A percentile compares a stretch with the other conserved stretches of the same genome.
Evolutionary conservation across 805 yeast genomes (phyloP).

Genomic region (Kuraishia piskuri): DNA sequence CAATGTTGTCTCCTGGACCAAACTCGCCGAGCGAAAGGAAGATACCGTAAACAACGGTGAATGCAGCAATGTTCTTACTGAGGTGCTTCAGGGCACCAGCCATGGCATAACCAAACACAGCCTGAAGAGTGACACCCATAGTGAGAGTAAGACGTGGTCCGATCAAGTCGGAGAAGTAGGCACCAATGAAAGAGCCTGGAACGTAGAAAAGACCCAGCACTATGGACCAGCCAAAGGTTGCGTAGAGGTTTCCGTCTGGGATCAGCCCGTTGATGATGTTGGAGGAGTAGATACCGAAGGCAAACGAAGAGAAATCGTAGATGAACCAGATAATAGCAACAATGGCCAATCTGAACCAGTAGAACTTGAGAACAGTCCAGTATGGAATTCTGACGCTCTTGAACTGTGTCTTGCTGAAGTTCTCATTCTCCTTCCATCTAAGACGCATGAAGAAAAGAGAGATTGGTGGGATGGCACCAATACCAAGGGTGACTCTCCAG

Average conservation of each 20-base stretch:
- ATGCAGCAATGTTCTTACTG: conserved; percentile 58
- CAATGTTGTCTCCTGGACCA: conserved; percentile 92
- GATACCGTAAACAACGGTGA: conserved; percentile 82
- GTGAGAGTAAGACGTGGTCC: conserved; percentile 84
- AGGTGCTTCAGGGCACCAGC: conserved; percentile 58
- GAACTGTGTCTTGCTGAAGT: conserved; percentile 64
- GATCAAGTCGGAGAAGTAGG: conserved; percentile 65
- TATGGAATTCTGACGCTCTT: conserved; percentile 60
- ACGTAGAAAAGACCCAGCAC: conserved; percentile 81
- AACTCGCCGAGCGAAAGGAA: conserved; percentile 85
- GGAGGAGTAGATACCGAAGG: conserved; percentile 80
- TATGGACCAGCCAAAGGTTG: conserved; percentile 87
- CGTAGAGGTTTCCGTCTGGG: conserved; percentile 52
- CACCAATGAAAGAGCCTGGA: conserved; percentile 88
- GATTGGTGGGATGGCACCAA: conserved; percentile 85
- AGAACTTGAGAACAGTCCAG: conserved; percentile 60
- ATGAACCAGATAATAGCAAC: conserved; percentile 83
- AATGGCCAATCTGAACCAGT: conserved; percentile 70
- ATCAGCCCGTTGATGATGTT: conserved; percentile 54
- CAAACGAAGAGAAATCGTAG: conserved; percentile 81
- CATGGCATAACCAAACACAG: conserved; percentile 74
- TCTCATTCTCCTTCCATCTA: conserved; percentile 64
- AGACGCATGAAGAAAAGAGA: conserved; percentile 70
- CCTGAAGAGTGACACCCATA: conserved; percentile 65
- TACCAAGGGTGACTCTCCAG: conserved; percentile 87